Base-by-base conservation (phyloP, 2,329 filamentous ascomycete genomes). In the Microsporum canis region DNA sequence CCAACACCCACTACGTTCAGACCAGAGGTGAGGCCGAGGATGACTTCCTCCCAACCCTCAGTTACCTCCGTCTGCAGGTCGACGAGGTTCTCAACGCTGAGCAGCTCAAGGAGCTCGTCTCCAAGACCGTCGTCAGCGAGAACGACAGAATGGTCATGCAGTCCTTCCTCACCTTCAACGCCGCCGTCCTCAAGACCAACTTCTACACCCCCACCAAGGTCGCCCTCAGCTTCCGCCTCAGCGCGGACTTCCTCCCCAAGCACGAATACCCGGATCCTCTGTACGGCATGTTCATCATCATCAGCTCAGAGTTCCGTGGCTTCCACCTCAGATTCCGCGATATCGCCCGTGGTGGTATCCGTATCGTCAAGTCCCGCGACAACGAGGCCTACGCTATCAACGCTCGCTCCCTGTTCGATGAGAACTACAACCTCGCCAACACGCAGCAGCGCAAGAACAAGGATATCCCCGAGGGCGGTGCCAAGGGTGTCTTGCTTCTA, bases 401-500 rank as follows among this genome's bases (percentile, higher is more conserved):
- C 72, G 91, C 91, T 41, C 88, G 94, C 63, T 96, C 91, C 62
- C 82, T 99, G 65, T 99, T 99, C 69, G 94, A 99, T 68, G 94
- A 99, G 79, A 99, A 99, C 77, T 99, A 99, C 77, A 95, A 94
- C 65, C 83, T 99, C 63, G 92, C 94, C 66, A 97, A 95, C 76
- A 99, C 94, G 0, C 94, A 99, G 77, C 94, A 99, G 78, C 89
- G 94, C 71, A 99, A 99, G 84, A 99, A 99, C 82, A 99, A 99
- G 80, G 94, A 99, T 70, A 99, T 99, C 59, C 94, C 94, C 2
- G 94, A 99, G 78, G 94, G 94, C 65, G 94, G 94, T 60, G 95
- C 92, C 69, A 99, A 99, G 80, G 94, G 94, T 78, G 94, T 99
- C 62, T 92, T 99, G 63, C 82, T 99, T 55, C 84, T 99, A 45